A percentile compares a stretch with the other conserved stretches of the same genome.
These are phyloP conservation scores for Paramecium sexaurelia DNA, from an alignment of 73 alveolate species.

Conservation along the genomic window DNA sequence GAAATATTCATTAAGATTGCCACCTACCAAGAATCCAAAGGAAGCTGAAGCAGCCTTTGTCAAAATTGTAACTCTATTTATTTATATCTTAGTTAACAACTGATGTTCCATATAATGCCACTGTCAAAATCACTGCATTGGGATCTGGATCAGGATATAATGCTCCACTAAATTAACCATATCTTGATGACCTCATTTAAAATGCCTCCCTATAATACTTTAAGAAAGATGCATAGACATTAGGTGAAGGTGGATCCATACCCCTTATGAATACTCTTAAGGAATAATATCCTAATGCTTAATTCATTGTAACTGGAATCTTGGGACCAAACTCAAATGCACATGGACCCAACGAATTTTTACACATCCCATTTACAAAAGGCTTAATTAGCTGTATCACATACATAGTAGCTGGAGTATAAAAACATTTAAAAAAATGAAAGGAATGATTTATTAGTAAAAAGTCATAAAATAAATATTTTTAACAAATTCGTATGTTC, in stretches of 20 bases:
- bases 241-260: slow-evolving; percentile 76
- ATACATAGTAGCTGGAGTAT: not conserved
- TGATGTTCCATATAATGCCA: slow-evolving; percentile 89
- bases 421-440: slow-evolving; percentile 19
- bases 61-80: slow-evolving; percentile 23
- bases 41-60: slow-evolving; percentile 77
- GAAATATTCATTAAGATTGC: slow-evolving; percentile 88
- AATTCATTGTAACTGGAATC: slow-evolving; percentile 92
- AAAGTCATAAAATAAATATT: too few species aligned
- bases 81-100: slow-evolving; percentile 65
- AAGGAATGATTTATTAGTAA: too few species aligned
- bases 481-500: too few species aligned
- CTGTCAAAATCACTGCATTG: slow-evolving; percentile 69
- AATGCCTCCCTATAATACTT: slow-evolving; percentile 50
- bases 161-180: slow-evolving; percentile 54
- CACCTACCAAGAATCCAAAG: slow-evolving; percentile 86
- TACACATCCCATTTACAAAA: slow-evolving; percentile 81
- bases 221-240: slow-evolving; percentile 43
- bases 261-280: slow-evolving; percentile 69
- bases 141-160: slow-evolving; percentile 82
- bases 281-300: slow-evolving; percentile 83
- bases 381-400: slow-evolving; percentile 72
- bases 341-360: slow-evolving; percentile 89
- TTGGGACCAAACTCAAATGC: slow-evolving; percentile 94
- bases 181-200: slow-evolving; percentile 16